phyloP scores from a whole-genome alignment of 306 rosid genomes.

The Vicia villosa region DNA sequence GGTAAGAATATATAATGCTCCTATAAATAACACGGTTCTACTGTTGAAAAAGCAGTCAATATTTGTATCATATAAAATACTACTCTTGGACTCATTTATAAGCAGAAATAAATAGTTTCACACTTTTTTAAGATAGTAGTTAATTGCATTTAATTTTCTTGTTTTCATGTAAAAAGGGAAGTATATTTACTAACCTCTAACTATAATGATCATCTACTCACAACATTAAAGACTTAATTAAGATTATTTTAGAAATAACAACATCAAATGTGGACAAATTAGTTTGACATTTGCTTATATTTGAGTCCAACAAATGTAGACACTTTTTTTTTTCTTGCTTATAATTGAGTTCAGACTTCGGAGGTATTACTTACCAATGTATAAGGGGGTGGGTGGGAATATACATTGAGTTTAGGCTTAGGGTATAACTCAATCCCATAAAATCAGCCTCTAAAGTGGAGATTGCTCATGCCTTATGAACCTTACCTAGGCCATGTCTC shows the following conservation, averaged over 20 bases:
- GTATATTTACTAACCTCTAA: not conserved
- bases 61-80: conserved; percentile 1
- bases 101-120: not conserved
- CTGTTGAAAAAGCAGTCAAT: conserved; percentile 11
- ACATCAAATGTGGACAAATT: not conserved
- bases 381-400: not conserved
- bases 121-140: not conserved
- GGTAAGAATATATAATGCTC: conserved; percentile 54
- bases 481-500: not conserved
- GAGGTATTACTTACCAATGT: not conserved
- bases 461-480: not conserved
- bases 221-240: not conserved
- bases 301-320: not conserved
- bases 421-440: not conserved
- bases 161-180: not conserved
- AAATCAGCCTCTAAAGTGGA: not conserved
- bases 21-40: conserved; percentile 5
- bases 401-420: not conserved
- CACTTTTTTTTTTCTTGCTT: not conserved
- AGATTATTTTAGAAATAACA: not conserved
- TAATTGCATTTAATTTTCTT: not conserved
- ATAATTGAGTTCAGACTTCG: no score
- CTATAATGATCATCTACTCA: not conserved
- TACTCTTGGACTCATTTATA: not conserved
- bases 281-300: not conserved